Conservation (phyloP, 2,329 filamentous ascomycete species). For the Aspergillus nomiae region DNA sequence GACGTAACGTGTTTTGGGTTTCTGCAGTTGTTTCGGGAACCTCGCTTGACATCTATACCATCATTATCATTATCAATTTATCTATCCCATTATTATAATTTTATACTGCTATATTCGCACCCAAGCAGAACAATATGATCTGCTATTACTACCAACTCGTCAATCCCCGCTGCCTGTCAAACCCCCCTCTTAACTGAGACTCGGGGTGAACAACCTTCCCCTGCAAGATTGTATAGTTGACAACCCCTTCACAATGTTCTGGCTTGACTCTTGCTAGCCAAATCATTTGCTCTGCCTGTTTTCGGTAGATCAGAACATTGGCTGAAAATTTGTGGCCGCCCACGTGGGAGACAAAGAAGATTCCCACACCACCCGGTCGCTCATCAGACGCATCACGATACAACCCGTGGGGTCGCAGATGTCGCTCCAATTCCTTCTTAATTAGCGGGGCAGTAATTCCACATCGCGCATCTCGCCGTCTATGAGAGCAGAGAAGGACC, state of each 20-base stretch:
- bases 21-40: neutral
- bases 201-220: constrained; percentile 89
- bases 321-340: constrained; percentile 93
- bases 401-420: constrained; percentile 76
- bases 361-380: constrained; percentile 79
- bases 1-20: constrained; percentile 25
- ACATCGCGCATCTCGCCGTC: constrained; percentile 84
- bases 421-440: constrained; percentile 77
- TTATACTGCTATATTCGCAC: neutral
- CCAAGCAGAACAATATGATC: no score
- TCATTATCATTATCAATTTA: neutral
- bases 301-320: constrained; percentile 84
- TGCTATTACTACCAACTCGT: constrained; percentile 57
- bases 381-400: constrained; percentile 81
- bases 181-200: constrained; percentile 78
- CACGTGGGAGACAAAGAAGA: constrained; percentile 91
- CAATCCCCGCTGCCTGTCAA: constrained; percentile 72
- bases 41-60: no score
- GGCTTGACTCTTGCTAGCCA: constrained; percentile 87
- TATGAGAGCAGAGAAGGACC: constrained; percentile 86
- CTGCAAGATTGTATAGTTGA: constrained; percentile 80
- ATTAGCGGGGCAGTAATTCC: constrained; percentile 85
- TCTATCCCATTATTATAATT: neutral
- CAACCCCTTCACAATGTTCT: constrained; percentile 84
- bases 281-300: constrained; percentile 55